Evolutionary conservation across 345 rosid species (phyloP), one percentile per base, ranked within the genome.

Genomic region (Lepidium africanum): DNA sequence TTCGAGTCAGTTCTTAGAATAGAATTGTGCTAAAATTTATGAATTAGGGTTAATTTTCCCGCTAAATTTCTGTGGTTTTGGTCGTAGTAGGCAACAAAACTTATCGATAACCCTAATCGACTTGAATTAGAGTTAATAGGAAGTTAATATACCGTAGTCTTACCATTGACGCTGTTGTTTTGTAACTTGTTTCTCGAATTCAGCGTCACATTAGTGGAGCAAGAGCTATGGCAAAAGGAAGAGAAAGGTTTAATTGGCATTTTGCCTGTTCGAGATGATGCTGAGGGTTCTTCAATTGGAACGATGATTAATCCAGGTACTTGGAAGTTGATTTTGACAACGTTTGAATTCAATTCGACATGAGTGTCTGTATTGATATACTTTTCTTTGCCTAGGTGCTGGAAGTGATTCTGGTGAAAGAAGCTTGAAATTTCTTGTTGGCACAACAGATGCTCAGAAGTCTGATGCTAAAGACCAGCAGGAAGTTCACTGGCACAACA

Each of bases 161-260:
- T 33, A 5, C 15, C 14, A 12, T 36, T 45, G 9, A 36, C 41
- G 16, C 42, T 30, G 11, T 41, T 42, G 11, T 38, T 35, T 70
- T 63, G 37, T 49, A 54, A 47, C 41, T 77, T 69, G 30, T 56
- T 73, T 67, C 54, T 13, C 30, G 3, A 17, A 39, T 79, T 61
- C 47, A 93, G 98, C 68, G 98, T 90, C 70, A 85, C 91, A 78
- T 79, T 94, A 78, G 99, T 94, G 83, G 99, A 91, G 85, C 99
- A 91, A 78, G 99, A 94, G 72, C 81, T 94, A 38, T 94, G 99
- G 99, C 99, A 94, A 85, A 85, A 92, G 50, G 99, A 91, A 66
- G 97, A 91, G 80, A 94, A 89, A 60, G 99, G 99, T 11, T 68
- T 94, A 72, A 91, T 94, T 17, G 99, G 99, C 46, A 87, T 94